phyloP scores from a whole-genome alignment of 208 protist genomes.

The Leishmania major region DNA sequence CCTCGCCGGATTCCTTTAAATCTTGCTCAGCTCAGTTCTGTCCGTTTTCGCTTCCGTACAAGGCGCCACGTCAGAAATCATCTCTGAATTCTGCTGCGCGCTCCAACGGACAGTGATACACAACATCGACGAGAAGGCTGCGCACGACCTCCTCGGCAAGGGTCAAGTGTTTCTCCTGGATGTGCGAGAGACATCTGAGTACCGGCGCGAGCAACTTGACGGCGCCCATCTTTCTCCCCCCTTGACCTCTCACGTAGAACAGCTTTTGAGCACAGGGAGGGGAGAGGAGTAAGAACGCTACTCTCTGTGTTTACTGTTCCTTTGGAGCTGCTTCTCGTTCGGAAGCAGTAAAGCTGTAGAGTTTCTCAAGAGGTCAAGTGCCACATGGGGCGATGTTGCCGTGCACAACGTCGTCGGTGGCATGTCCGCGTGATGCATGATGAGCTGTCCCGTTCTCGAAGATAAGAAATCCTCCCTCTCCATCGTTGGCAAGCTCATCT shows the following conservation, averaged over 20 bases:
- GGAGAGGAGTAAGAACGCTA: slow-evolving; percentile 10
- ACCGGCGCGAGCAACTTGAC: slow-evolving; percentile 47
- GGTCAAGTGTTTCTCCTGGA: slow-evolving; percentile 44
- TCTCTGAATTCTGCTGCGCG: not conserved
- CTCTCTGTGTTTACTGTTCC: slow-evolving; percentile 44
- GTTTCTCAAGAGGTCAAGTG: slow-evolving; percentile 14
- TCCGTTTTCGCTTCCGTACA: not conserved
- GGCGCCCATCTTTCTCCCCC: slow-evolving; percentile 34
- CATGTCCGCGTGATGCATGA: slow-evolving; percentile 45
- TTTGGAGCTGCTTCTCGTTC: slow-evolving; percentile 40
- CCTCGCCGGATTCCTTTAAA: not conserved
- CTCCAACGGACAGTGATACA: slow-evolving; percentile 7
- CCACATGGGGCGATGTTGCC: slow-evolving; percentile 20
- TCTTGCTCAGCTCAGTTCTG: not conserved
- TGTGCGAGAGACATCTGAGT: slow-evolving; percentile 48
- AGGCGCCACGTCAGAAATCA: not conserved
- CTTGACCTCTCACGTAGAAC: slow-evolving; percentile 29
- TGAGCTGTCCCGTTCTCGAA: slow-evolving; percentile 33
- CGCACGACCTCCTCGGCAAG: slow-evolving; percentile 23
- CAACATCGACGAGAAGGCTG: slow-evolving; percentile 31
- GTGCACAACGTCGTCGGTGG: slow-evolving; percentile 45
- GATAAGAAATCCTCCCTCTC: slow-evolving; percentile 42
- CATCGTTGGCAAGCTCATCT: slow-evolving; percentile 59
- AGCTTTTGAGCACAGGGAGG: slow-evolving; percentile 27
- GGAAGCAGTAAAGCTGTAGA: slow-evolving; percentile 16